Evolutionary conservation across 495 filamentous ascomycete genomes (phyloP).

Genomic region (Aspergillus bertholletiae): DNA sequence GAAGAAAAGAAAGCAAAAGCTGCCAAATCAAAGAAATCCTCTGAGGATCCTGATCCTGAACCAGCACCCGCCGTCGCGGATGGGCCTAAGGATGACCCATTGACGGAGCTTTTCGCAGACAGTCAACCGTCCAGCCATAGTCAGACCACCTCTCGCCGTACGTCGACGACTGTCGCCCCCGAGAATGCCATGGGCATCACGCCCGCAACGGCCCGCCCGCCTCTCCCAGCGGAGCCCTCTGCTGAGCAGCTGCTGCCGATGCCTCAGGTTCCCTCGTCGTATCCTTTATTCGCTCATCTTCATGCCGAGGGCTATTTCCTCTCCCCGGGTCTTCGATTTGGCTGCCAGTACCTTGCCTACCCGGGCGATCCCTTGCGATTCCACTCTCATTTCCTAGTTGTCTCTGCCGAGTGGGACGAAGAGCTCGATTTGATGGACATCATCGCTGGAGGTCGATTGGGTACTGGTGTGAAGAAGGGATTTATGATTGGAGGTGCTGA

Average conservation of each 20-base stretch:
- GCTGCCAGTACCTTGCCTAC: constrained; percentile 90
- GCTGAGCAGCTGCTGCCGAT: constrained; percentile 26
- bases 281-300: constrained; percentile 59
- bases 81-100: constrained; percentile 19
- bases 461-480: constrained; percentile 93
- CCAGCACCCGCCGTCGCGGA: constrained; percentile 7
- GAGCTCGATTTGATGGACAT: constrained; percentile 79
- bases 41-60: constrained; percentile 23
- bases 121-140: constrained; percentile 13
- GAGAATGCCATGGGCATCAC: constrained; percentile 46
- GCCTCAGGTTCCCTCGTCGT: constrained; percentile 49
- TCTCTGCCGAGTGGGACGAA: constrained; percentile 78
- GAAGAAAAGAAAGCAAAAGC: constrained; percentile 35
- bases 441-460: constrained; percentile 79
- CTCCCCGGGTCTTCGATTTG: constrained; percentile 88
- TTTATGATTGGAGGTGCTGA: constrained; percentile 75
- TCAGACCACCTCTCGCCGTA: constrained; percentile 19
- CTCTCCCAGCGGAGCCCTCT: constrained; percentile 34
- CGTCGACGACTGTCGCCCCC: constrained; percentile 8
- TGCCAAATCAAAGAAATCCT: constrained; percentile 29
- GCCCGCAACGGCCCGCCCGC: constrained; percentile 57
- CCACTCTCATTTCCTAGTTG: constrained; percentile 86
- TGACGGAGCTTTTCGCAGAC: constrained; percentile 43
- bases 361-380: constrained; percentile 93
- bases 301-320: constrained; percentile 80